Evolutionary conservation across 148 eudicot genomes (phyloP), one percentile per base, ranked within the genome.

Genomic region (Rhododendron molle): DNA sequence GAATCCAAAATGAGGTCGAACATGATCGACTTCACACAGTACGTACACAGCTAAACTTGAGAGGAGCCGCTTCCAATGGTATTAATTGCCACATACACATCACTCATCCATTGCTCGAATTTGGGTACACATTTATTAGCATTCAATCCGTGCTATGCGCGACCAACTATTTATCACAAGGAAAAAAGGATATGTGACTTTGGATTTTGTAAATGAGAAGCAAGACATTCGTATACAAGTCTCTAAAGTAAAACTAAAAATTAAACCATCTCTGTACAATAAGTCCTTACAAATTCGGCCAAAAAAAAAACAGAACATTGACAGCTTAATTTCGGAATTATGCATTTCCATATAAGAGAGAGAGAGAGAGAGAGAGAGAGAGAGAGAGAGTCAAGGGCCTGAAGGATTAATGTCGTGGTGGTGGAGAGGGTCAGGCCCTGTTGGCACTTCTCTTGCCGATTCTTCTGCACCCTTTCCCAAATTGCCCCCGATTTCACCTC

Each of bases 361-460:
- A 13, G 62, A 30, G 67, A 81, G 62, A 30, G 67, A 81, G 65
- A 30, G 67, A 81, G 58, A 78, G 21, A 52, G 28, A 18, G 83
- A 8, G 69, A 54, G 69, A 3, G 83, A 56, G 44, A 50, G 6
- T 81, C 52, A 81, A 81, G 73, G 84, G n/a, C 49, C 23, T 1
- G 73, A 81, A 23, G 84, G 84, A 60, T 23, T 30, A 71, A 71
- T n/a, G 73, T 23, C 14, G 47, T 56, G 46, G 71, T 81, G 83
- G 47, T 81, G 83, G 36, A 81, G 83, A 56, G 83, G 83, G 50
- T 58, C 84, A 23, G 84, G 73, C 26, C 84, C 84, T 18, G 74
- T 38, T 23, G 84, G 84, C 74, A 81, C 84, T 60, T 58, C 84
- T 43, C 84, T 81, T 60, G 84, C 74, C 44, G 84, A 81, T 69